Evolutionary conservation across 306 rosid genomes (phyloP).

Genomic region (Medicago arabica): DNA sequence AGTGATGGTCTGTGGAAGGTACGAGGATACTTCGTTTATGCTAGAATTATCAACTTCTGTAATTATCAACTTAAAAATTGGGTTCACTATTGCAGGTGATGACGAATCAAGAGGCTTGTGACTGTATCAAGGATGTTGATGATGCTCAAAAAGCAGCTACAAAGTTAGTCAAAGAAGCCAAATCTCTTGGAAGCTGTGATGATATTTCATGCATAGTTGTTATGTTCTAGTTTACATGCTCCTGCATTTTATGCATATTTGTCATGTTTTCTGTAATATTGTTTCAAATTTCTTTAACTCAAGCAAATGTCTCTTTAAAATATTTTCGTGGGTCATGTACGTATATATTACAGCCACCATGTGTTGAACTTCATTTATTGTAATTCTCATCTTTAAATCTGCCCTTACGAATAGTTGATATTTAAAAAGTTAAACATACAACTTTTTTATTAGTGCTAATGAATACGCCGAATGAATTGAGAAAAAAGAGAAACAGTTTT

Average conservation of each 20-base stretch:
- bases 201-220: constrained; percentile 72
- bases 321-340: not conserved
- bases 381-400: too few species aligned
- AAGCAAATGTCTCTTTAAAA: not conserved
- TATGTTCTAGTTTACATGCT: constrained; percentile 47
- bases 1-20: constrained; percentile 69
- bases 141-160: constrained; percentile 60
- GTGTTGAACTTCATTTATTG: too few species aligned
- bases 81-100: constrained; percentile 54
- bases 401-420: too few species aligned
- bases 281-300: constrained; percentile 19
- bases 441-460: not conserved
- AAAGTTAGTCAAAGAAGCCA: constrained; percentile 51
- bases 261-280: not conserved
- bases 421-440: not conserved
- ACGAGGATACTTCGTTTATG: not conserved
- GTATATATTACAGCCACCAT: too few species aligned
- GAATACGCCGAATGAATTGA: not conserved
- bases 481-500: not conserved
- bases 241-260: constrained; percentile 11
- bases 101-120: constrained; percentile 68
- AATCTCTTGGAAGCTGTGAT: constrained; percentile 53
- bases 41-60: not conserved
- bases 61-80: not conserved
- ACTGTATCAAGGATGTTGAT: constrained; percentile 51